A percentile compares a stretch with the other conserved stretches of the same genome.
Conservation (phyloP, 352 stramenopile species). For the Aphanomyces stellatus region DNA sequence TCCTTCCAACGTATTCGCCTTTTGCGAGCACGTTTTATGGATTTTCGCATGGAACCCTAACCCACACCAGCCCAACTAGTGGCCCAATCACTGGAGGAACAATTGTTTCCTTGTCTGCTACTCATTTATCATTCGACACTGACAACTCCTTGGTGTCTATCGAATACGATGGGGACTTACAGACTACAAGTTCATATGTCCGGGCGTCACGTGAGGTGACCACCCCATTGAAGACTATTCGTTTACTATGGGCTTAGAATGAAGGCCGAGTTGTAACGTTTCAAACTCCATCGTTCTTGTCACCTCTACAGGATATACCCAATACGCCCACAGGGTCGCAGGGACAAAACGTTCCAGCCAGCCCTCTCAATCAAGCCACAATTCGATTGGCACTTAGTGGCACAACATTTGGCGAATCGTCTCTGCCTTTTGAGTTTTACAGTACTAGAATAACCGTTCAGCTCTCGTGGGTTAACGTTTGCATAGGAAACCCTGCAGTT, state of each 20-base stretch:
- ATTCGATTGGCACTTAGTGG: conserved; percentile 1
- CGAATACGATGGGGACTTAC: conserved; percentile 22
- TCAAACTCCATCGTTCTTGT: not conserved
- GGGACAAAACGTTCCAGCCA: not conserved
- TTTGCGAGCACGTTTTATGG: conserved; percentile 25
- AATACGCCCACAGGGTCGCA: not conserved
- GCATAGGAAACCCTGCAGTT: not conserved
- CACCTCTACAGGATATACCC: not conserved
- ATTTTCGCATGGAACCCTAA: conserved; percentile 25
- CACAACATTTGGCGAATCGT: not conserved
- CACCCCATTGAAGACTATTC: not conserved
- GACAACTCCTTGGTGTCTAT: conserved; percentile 40
- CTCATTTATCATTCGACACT: conserved; percentile 55
- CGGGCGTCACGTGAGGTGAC: not conserved
- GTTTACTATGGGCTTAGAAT: not conserved
- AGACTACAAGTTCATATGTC: not conserved
- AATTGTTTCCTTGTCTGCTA: conserved; percentile 34
- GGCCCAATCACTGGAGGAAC: conserved; percentile 38
- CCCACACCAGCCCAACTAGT: conserved; percentile 30
- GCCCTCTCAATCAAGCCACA: not conserved
- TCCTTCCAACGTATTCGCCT: conserved; percentile 21
- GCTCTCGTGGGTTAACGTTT: not conserved
- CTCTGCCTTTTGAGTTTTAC: conserved; percentile 13
- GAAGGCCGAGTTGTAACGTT: not conserved
- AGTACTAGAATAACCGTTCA: not conserved